phyloP scores from a whole-genome alignment of 1,284 basidiomycete genomes.

The Peniophora sp. region DNA sequence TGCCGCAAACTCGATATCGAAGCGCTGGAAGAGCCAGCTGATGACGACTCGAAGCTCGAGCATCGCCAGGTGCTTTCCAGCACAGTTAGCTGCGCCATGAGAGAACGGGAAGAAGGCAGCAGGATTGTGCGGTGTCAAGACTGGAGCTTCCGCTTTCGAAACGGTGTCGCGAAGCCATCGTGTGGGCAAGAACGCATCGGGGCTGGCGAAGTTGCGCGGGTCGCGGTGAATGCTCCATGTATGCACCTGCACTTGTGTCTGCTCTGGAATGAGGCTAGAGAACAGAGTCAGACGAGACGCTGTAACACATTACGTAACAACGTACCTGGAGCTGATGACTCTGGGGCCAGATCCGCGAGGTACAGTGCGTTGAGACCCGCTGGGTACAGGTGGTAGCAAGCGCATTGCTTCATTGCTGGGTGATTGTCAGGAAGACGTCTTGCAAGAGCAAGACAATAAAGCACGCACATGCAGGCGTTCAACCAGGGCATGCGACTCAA shows the following conservation, averaged over 20 bases:
- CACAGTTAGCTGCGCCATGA: conserved; percentile 5
- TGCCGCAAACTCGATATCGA: conserved; percentile 3
- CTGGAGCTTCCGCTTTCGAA: not conserved
- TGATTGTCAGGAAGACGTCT: not conserved
- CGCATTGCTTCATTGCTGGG: conserved; percentile 29
- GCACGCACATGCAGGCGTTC: conserved; percentile 28
- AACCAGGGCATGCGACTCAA: conserved; percentile 25
- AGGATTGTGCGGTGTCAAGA: conserved; percentile 2
- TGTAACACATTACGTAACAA: not conserved
- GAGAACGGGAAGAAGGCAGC: conserved; percentile 8
- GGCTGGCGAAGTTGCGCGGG: conserved; percentile 6
- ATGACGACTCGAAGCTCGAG: conserved; percentile 12
- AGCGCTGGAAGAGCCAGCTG: conserved; percentile 7
- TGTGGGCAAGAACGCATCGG: conserved; percentile 6
- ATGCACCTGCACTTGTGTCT: conserved; percentile 7
- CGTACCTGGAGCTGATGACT: conserved; percentile 15
- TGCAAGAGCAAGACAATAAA: not conserved
- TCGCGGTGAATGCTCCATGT: conserved; percentile 10
- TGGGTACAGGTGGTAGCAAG: conserved; percentile 18
- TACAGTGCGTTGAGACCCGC: conserved; percentile 14
- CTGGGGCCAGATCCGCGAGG: conserved; percentile 11
- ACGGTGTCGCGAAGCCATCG: conserved; percentile 4
- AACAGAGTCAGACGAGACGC: not conserved
- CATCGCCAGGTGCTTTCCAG: conserved; percentile 10
- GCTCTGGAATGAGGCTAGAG: conserved; percentile 7